These are phyloP conservation scores for Endoconidiophora polonica DNA, from an alignment of 2,329 filamentous ascomycete genomes.

Conservation along the genomic window DNA sequence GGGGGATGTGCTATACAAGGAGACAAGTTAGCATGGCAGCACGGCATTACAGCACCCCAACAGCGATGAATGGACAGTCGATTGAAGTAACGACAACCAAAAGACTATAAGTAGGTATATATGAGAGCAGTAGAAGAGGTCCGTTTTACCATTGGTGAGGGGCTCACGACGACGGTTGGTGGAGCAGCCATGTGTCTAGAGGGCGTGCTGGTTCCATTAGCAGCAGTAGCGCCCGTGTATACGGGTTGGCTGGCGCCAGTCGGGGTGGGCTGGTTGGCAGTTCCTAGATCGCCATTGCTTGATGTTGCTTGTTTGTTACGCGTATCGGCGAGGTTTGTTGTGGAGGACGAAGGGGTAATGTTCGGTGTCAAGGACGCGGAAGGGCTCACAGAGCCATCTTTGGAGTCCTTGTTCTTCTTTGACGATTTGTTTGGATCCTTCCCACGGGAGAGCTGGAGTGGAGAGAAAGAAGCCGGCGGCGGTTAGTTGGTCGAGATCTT, in stretches of 20 bases:
- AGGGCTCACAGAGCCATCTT: slow-evolving; percentile 68
- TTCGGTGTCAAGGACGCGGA: slow-evolving; percentile 44
- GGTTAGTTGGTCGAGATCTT: neutral
- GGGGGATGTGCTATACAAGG: slow-evolving; percentile 58
- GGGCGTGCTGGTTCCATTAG: slow-evolving; percentile 38
- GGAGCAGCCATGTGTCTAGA: slow-evolving; percentile 49
- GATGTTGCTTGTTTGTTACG: slow-evolving; percentile 52
- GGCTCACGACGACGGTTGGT: slow-evolving; percentile 86
- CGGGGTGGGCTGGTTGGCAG: slow-evolving; percentile 23
- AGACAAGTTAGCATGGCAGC: neutral
- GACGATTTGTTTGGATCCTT: slow-evolving; percentile 75
- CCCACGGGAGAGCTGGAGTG: slow-evolving; percentile 65
- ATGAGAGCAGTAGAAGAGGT: slow-evolving; percentile 11
- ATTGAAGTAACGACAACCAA: neutral
- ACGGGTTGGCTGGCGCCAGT: slow-evolving; percentile 16
- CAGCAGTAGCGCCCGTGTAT: slow-evolving; percentile 23
- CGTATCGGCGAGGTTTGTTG: slow-evolving; percentile 68
- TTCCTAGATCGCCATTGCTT: slow-evolving; percentile 13
- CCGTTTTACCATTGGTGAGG: slow-evolving; percentile 67
- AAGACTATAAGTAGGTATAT: no score
- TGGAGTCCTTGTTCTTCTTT: slow-evolving; percentile 56
- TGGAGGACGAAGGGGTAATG: slow-evolving; percentile 73
- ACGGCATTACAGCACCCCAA: no score
- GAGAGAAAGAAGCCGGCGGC: neutral
- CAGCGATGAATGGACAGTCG: neutral